Evolutionary conservation across 1,284 basidiomycete genomes (phyloP).

Genomic region (Termitomyces sp.): DNA sequence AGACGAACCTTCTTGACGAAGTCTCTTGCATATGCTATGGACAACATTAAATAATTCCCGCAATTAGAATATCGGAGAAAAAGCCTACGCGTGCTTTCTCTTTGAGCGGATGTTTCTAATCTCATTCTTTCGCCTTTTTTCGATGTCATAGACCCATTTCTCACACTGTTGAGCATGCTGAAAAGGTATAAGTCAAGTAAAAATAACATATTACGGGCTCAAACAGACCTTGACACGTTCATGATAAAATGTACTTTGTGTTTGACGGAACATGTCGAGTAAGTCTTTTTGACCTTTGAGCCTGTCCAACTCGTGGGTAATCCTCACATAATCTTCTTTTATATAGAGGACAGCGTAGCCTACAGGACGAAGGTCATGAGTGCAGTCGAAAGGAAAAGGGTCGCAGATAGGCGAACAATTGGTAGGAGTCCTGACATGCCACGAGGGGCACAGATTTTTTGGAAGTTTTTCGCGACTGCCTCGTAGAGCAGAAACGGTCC

Average conservation of each 20-base stretch:
- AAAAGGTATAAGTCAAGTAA: background rate
- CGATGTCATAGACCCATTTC: background rate
- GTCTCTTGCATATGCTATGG: conserved; percentile 1
- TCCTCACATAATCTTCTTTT: background rate
- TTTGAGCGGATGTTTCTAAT: background rate
- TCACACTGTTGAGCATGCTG: background rate
- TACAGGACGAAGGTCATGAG: background rate
- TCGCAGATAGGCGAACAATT: background rate
- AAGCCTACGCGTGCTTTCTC: background rate
- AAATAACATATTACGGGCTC: background rate
- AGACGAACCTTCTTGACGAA: conserved; percentile 5
- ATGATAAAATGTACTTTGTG: background rate
- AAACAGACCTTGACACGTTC: background rate
- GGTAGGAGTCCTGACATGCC: background rate
- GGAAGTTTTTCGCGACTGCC: background rate
- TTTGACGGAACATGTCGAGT: background rate
- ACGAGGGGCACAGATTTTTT: background rate
- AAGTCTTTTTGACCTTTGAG: background rate
- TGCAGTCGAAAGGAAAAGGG: background rate
- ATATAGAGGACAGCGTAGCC: background rate
- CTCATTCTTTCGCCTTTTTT: background rate
- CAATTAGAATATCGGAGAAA: background rate
- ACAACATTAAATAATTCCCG: background rate
- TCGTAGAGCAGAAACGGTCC: background rate
- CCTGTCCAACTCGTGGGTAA: background rate